Conservation (phyloP, 2,329 filamentous ascomycete species). For the Apiospora phragmitis region DNA sequence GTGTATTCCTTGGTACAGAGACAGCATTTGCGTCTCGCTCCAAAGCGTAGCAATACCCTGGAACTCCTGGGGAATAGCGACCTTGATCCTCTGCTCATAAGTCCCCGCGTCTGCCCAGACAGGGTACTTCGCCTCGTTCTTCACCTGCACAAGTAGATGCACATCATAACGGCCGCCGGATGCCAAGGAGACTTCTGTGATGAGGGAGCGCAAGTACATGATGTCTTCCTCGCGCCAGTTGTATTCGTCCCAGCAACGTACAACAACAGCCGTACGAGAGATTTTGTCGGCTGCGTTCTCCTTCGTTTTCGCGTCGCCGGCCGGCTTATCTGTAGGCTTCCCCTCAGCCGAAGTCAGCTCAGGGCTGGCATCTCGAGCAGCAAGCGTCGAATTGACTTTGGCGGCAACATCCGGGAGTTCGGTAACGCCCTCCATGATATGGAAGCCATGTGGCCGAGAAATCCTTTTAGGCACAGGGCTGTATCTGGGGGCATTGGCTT, state of each 20-base stretch:
- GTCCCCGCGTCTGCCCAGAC: slow-evolving; percentile 75
- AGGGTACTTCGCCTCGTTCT: slow-evolving; percentile 70
- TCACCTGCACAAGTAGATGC: slow-evolving; percentile 82
- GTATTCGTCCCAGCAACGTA: slow-evolving; percentile 82
- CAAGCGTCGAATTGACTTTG: slow-evolving; percentile 23
- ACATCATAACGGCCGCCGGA: slow-evolving; percentile 87
- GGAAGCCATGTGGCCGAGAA: slow-evolving; percentile 51
- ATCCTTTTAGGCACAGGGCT: slow-evolving; percentile 43
- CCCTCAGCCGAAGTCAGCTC: slow-evolving; percentile 16
- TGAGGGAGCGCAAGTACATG: slow-evolving; percentile 79
- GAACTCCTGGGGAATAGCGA: slow-evolving; percentile 80
- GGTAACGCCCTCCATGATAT: slow-evolving; percentile 38
- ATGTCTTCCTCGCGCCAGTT: slow-evolving; percentile 78
- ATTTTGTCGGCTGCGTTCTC: slow-evolving; percentile 21
- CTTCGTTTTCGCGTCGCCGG: neutral
- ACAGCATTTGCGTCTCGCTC: slow-evolving; percentile 91
- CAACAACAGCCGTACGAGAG: slow-evolving; percentile 73
- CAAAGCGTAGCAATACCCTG: slow-evolving; percentile 85
- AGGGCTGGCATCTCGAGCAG: slow-evolving; percentile 25
- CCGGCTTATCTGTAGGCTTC: neutral
- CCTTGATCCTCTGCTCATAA: slow-evolving; percentile 67
- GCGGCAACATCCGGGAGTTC: slow-evolving; percentile 17
- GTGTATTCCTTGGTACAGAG: slow-evolving; percentile 84
- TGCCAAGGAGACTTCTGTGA: slow-evolving; percentile 76
- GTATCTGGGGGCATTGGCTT: slow-evolving; percentile 72